A percentile compares a stretch with the other conserved stretches of the same genome.
Conservation (phyloP, 352 stramenopile genomes). For the Globisporangium iwayamae region DNA sequence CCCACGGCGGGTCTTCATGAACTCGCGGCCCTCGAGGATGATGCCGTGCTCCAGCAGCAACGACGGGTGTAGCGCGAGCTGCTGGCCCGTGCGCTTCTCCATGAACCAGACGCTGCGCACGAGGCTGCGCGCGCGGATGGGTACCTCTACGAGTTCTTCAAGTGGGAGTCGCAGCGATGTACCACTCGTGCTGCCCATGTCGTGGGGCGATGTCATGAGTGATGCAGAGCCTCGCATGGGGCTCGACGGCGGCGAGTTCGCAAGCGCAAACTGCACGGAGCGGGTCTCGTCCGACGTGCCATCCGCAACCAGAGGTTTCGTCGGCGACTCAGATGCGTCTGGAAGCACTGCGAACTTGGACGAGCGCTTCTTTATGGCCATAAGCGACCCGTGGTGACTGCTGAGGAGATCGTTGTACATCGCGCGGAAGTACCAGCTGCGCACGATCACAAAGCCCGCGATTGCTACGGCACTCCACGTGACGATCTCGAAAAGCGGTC, state of each 20-base stretch:
- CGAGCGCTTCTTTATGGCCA: background rate
- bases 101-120: slow-evolving; percentile 24
- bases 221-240: background rate
- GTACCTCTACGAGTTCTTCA: slow-evolving; percentile 24
- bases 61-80: slow-evolving; percentile 20
- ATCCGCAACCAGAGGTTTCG: slow-evolving; percentile 17
- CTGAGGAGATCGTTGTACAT: slow-evolving; percentile 12
- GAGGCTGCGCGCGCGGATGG: slow-evolving; percentile 30
- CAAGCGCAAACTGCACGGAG: slow-evolving; percentile 12
- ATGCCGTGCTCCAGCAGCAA: slow-evolving; percentile 27
- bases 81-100: slow-evolving; percentile 15
- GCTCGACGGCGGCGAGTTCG: slow-evolving; percentile 14
- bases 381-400: slow-evolving; percentile 12
- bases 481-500: slow-evolving; percentile 15
- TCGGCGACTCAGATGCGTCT: slow-evolving; percentile 12
- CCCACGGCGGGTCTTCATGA: slow-evolving; percentile 33
- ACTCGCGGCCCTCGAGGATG: slow-evolving; percentile 19
- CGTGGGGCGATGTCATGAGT: background rate
- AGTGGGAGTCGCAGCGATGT: slow-evolving; percentile 18
- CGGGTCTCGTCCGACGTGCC: slow-evolving; percentile 21
- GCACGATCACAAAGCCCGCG: slow-evolving; percentile 18
- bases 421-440: slow-evolving; percentile 19
- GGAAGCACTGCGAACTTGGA: slow-evolving; percentile 20
- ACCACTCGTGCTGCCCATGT: background rate
- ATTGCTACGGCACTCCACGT: slow-evolving; percentile 19